Base-by-base conservation (phyloP, 2,329 filamentous ascomycete genomes). In the Fusarium solani-melongenae region DNA sequence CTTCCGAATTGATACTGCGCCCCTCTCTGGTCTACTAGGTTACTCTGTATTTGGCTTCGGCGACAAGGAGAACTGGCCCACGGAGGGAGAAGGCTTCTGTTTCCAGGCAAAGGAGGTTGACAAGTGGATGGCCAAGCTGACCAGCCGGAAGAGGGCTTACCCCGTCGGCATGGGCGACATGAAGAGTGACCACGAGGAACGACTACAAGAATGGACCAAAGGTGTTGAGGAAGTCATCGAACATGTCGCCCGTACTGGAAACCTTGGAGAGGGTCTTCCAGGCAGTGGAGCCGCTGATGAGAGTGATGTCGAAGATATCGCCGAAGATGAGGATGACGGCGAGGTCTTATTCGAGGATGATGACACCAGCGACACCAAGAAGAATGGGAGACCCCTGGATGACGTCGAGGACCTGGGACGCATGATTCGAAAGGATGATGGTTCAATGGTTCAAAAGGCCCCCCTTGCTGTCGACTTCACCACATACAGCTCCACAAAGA, bases 61-160 rank as follows among this genome's bases (percentile, higher is more conserved):
- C 20, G 96, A 98, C 81, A 91, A 89, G 71, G 94, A 97, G 80
- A 94, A 93, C 66, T 99, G 96, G 96, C 94, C 95, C 1, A 94
- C 92, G 0, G 95, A 98, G 82, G 90, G 92, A 67, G 93, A 96
- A 76, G 96, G 96, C 0, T 99, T 95, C 83, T 98, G 96, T 81
- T 95, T 94, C 71, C 96, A 98, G 81, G 96, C 96, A 2, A 93
- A 92, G 78, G 92, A 98, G 75, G 87, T 97, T 4, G 96, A 99
- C 81, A 95, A 91, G 80, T 98, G 96, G 96, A 94, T 99, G 93
- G 95, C 96, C n/a, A 97, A 95, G 80, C 84, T 99, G 78, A 98
- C 95, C 0, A 92, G 90, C 2, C 90, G 92, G 70, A 98, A 96
- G 84, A 88, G 95, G 79, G 95, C 94, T 1, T 98, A 93, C 77